Evolutionary conservation across 345 rosid species (phyloP).

Genomic region (Raphanus sativus): DNA sequence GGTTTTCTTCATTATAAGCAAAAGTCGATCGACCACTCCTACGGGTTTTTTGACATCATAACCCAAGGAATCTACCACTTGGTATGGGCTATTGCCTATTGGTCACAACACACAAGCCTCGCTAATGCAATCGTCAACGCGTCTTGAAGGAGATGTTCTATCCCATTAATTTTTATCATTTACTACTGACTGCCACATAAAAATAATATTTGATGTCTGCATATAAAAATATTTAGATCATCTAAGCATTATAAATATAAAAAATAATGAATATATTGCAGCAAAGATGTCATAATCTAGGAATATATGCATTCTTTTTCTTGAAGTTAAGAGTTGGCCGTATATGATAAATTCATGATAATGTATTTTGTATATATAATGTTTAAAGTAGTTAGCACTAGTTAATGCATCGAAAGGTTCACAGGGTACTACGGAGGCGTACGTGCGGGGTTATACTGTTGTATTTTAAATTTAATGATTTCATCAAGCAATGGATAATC

Average conservation of each 20-base stretch:
- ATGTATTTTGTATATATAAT: not conserved
- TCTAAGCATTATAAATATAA: not conserved
- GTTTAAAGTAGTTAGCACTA: slow-evolving; percentile 6
- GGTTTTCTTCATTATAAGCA: not conserved
- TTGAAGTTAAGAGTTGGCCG: not conserved
- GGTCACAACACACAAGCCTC: slow-evolving; percentile 6
- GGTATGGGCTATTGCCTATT: not conserved
- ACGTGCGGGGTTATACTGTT: slow-evolving; percentile 36
- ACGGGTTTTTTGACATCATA: not conserved
- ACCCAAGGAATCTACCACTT: not conserved
- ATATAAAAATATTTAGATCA: not conserved
- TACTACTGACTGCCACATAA: not conserved
- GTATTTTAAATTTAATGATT: not conserved
- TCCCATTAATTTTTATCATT: not conserved
- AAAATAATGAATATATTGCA: not conserved
- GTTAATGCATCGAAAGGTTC: slow-evolving; percentile 31
- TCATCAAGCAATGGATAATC: not conserved
- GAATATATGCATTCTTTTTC: not conserved
- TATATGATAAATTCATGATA: not conserved
- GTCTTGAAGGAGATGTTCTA: not conserved
- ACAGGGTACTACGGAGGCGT: slow-evolving; percentile 42
- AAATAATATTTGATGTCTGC: not conserved
- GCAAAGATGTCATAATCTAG: not conserved
- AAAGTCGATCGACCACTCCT: not conserved
- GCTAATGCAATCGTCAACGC: not conserved